A percentile compares a stretch with the other conserved stretches of the same genome.
These are phyloP conservation scores for Aspergillus sp. DNA, from an alignment of 2,329 filamentous ascomycete genomes.

Conservation along the genomic window DNA sequence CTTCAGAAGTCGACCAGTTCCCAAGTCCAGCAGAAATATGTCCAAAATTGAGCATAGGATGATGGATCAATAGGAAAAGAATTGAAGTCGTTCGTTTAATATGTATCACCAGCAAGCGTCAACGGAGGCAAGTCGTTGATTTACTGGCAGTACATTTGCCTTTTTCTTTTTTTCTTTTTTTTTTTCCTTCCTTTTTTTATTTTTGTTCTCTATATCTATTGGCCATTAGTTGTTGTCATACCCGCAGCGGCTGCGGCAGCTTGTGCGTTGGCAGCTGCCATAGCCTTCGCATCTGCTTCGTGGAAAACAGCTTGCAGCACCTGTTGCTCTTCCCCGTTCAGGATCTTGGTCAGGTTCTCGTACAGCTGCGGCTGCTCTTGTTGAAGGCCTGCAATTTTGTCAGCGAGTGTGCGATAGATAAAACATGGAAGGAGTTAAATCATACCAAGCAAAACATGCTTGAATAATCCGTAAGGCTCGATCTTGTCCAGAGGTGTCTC, in stretches of 20 bases:
- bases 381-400: constrained; percentile 60
- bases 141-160: not conserved
- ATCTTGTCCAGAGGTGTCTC: constrained; percentile 93
- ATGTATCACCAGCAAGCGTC: not conserved
- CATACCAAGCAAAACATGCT: constrained; percentile 72
- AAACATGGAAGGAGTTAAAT: constrained; percentile 15
- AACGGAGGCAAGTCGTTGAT: not conserved
- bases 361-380: constrained; percentile 88
- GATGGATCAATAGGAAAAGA: no score
- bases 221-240: constrained; percentile 22
- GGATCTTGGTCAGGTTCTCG: constrained; percentile 65
- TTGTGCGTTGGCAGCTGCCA: constrained; percentile 33
- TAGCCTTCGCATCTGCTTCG: constrained; percentile 54
- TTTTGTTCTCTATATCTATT: not conserved
- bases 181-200: not conserved
- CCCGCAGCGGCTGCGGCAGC: constrained; percentile 28
- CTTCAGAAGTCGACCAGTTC: not conserved
- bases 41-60: not conserved
- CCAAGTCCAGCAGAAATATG: not conserved
- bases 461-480: constrained; percentile 88
- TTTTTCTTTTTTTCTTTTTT: not conserved
- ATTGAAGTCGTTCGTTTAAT: no score
- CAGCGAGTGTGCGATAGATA: constrained; percentile 14
- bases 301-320: constrained; percentile 71
- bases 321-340: constrained; percentile 71